Evolutionary conservation across 2,329 filamentous ascomycete species (phyloP).

Genomic region (Amesomyces nigricolor): DNA sequence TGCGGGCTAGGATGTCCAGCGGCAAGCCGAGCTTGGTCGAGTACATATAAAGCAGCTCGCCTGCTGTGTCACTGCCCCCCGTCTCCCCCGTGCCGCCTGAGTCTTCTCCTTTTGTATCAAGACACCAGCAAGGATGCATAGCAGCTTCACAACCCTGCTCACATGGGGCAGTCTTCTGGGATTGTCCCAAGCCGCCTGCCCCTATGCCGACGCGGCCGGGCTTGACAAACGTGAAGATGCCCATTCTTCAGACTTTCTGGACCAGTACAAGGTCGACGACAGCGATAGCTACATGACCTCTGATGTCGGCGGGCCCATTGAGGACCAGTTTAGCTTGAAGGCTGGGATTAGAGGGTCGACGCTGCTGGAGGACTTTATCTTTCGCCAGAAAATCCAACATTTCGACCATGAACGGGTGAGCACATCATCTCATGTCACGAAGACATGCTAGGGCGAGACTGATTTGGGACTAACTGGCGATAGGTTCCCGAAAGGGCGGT

Average conservation of each 20-base stretch:
- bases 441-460: constrained; percentile 9
- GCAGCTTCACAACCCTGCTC: constrained; percentile 18
- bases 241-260: constrained; percentile 24
- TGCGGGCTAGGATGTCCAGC: not conserved
- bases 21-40: not conserved
- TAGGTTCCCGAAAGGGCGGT: constrained; percentile 60
- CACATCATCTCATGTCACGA: not conserved
- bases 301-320: constrained; percentile 63
- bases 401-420: constrained; percentile 66
- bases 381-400: constrained; percentile 64
- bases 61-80: not conserved
- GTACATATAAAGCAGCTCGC: not conserved
- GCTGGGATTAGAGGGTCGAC: constrained; percentile 63
- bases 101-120: not conserved
- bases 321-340: constrained; percentile 60
- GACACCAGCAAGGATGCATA: constrained; percentile 16
- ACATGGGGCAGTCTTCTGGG: constrained; percentile 20
- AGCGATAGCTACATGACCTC: constrained; percentile 53
- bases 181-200: constrained; percentile 23
- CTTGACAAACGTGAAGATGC: constrained; percentile 16
- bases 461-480: not conserved
- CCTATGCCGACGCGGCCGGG: constrained; percentile 21
- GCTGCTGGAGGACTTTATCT: constrained; percentile 66
- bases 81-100: not conserved
- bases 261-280: constrained; percentile 46